phyloP scores from a whole-genome alignment of 2,329 filamentous ascomycete genomes.

The Ophiosphaerella herpotricha region DNA sequence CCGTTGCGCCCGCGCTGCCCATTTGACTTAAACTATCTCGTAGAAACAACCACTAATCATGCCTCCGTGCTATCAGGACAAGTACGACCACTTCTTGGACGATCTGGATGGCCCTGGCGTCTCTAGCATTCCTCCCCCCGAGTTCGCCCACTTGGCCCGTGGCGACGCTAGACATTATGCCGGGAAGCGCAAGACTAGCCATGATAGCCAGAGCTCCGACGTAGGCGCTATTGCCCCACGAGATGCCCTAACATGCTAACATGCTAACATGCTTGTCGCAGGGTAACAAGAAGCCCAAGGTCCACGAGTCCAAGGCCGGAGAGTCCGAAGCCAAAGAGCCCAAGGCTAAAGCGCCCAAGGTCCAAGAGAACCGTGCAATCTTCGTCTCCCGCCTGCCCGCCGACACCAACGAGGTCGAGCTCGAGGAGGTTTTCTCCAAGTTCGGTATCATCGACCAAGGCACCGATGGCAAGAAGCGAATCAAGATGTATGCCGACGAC shows the following conservation, averaged over 20 bases:
- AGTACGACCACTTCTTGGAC: slow-evolving; percentile 18
- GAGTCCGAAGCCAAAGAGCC: slow-evolving; percentile 43
- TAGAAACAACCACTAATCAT: background rate
- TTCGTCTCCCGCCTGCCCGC: slow-evolving; percentile 87
- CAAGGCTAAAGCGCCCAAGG: slow-evolving; percentile 10
- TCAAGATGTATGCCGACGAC: slow-evolving; percentile 89
- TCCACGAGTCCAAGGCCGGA: slow-evolving; percentile 48
- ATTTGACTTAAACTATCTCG: background rate
- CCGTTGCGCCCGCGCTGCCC: background rate
- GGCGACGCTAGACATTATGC: background rate
- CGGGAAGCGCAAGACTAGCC: slow-evolving; percentile 34
- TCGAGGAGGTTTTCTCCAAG: slow-evolving; percentile 82
- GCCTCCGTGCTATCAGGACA: background rate
- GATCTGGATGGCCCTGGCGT: no score
- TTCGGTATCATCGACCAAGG: slow-evolving; percentile 94
- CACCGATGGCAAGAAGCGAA: slow-evolving; percentile 81
- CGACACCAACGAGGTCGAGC: slow-evolving; percentile 79
- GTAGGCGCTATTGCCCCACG: slow-evolving; percentile 18
- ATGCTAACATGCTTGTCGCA: slow-evolving; percentile 7
- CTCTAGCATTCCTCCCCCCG: no score
- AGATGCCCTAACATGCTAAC: slow-evolving; percentile 34
- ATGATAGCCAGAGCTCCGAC: slow-evolving; percentile 17
- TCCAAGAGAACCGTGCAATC: slow-evolving; percentile 78
- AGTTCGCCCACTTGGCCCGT: no score
- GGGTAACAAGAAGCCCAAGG: slow-evolving; percentile 35